Conservation (phyloP, 257 asterid species). For the Leptodermis oblonga region DNA sequence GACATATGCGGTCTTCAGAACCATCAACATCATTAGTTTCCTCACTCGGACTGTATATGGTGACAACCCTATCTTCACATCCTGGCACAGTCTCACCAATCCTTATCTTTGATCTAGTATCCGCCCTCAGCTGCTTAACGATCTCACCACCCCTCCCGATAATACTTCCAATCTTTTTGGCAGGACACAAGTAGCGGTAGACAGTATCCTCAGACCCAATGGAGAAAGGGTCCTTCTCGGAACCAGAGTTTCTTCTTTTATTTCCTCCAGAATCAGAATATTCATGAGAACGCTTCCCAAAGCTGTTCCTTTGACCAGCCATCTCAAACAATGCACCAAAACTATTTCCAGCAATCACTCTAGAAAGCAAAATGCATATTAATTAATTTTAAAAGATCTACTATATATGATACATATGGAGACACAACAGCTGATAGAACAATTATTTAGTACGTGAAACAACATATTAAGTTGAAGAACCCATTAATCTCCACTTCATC, state of each 20-base stretch:
- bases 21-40: constrained; percentile 74
- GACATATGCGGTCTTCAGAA: constrained; percentile 51
- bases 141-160: constrained; percentile 97
- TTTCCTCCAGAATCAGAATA: constrained; percentile 54
- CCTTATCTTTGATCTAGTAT: constrained; percentile 83
- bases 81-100: constrained; percentile 87
- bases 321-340: constrained; percentile 35
- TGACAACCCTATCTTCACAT: constrained; percentile 79
- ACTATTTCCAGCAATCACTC: not conserved
- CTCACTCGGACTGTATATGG: constrained; percentile 68
- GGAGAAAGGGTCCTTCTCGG: constrained; percentile 58
- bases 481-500: not conserved
- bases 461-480: no score
- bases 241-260: constrained; percentile 72
- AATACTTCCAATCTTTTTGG: constrained; percentile 83
- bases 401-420: not conserved
- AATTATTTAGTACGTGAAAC: no score
- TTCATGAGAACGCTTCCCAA: constrained; percentile 69
- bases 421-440: not conserved
- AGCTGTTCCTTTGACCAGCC: constrained; percentile 84
- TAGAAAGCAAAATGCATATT: not conserved
- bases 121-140: constrained; percentile 86
- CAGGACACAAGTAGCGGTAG: constrained; percentile 78
- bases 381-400: not conserved
- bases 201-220: constrained; percentile 75